Conservation (phyloP, 176 grass and related monocot species). For the Avena atlantica region DNA sequence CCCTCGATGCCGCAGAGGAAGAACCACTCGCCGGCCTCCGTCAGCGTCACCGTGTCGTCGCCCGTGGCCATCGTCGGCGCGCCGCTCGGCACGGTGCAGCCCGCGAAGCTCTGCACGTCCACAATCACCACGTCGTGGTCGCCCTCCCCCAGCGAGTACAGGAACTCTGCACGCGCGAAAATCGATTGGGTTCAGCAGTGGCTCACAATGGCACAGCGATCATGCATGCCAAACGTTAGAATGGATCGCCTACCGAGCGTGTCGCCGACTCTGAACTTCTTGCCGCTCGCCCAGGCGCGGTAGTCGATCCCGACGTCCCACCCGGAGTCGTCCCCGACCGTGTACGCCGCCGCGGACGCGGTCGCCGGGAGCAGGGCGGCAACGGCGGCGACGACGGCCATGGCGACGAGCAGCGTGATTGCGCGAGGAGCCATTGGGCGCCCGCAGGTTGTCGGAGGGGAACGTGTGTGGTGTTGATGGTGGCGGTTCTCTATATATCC, state of each 20-base stretch:
- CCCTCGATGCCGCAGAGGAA: constrained; percentile 44
- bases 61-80: constrained; percentile 41
- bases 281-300: constrained; percentile 45
- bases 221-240: background rate
- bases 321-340: constrained; percentile 35
- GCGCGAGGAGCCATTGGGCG: constrained; percentile 19
- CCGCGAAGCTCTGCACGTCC: constrained; percentile 29
- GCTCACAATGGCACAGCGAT: background rate
- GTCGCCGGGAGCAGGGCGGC: constrained; percentile 29
- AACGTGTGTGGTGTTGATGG: background rate
- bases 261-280: constrained; percentile 56
- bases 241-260: constrained; percentile 29
- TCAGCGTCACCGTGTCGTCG: constrained; percentile 37
- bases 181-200: background rate
- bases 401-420: background rate
- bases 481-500: background rate
- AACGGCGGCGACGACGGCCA: background rate
- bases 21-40: background rate
- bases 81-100: constrained; percentile 13
- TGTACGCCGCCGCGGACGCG: background rate
- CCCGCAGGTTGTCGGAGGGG: background rate
- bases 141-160: constrained; percentile 36
- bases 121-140: constrained; percentile 31
- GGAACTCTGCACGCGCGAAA: constrained; percentile 10
- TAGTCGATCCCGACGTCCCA: constrained; percentile 47